phyloP scores from a whole-genome alignment of 2,329 filamentous ascomycete species.

The Fusarium sulawesiense region DNA sequence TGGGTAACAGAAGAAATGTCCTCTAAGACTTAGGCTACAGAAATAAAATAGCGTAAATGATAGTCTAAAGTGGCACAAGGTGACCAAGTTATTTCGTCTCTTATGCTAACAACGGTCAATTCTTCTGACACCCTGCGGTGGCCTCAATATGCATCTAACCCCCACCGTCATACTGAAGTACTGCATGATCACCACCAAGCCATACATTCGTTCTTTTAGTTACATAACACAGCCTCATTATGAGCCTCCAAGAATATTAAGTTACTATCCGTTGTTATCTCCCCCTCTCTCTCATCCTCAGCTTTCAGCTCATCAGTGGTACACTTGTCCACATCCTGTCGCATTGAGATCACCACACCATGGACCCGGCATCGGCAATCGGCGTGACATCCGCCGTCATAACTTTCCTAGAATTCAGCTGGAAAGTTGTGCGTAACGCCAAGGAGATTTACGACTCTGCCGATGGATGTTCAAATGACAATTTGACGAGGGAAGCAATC shows the following conservation, averaged over 20 bases:
- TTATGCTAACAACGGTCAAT: too few species aligned
- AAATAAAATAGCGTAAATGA: too few species aligned
- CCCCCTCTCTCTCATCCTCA: background rate
- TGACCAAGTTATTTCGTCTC: too few species aligned
- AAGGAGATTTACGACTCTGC: background rate
- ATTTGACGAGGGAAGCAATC: background rate
- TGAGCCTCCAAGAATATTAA: accelerated
- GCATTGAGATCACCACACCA: accelerated
- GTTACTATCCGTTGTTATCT: background rate
- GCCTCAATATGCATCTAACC: background rate
- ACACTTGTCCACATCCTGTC: accelerated
- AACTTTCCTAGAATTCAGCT: background rate
- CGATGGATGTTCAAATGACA: background rate
- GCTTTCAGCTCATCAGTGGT: background rate
- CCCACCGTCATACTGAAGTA: background rate
- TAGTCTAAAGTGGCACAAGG: too few species aligned
- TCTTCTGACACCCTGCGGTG: too few species aligned
- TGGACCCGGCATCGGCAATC: background rate
- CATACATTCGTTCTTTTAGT: accelerated
- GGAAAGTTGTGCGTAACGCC: background rate
- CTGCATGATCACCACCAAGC: accelerated
- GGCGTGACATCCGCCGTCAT: background rate
- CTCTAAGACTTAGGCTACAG: too few species aligned
- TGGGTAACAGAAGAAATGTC: too few species aligned
- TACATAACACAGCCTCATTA: background rate